Evolutionary conservation across 148 eudicot species (phyloP).

Genomic region (Agrostemma githago): DNA sequence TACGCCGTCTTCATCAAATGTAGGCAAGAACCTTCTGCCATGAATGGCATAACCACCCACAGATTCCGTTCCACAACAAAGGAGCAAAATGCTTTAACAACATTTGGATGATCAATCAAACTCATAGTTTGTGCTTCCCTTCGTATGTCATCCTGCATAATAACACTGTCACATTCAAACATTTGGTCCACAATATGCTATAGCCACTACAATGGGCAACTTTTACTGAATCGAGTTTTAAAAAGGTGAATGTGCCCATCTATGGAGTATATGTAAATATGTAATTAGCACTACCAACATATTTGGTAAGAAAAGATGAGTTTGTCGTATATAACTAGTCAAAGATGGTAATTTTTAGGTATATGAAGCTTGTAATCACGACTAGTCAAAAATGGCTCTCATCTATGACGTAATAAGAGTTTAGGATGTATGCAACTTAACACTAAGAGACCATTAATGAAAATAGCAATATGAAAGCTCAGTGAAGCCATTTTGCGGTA

Average conservation of each 20-base stretch:
- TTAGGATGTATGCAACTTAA: too few species aligned
- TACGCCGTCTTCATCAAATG: constrained; percentile 93
- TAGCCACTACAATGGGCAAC: neutral
- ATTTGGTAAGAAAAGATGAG: neutral
- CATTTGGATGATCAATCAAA: constrained; percentile 91
- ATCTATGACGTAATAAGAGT: too few species aligned
- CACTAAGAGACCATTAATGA: too few species aligned
- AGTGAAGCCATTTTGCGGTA: too few species aligned
- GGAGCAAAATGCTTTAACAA: constrained; percentile 80
- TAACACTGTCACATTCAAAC: neutral
- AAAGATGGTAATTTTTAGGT: neutral
- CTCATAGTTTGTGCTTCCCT: constrained; percentile 97
- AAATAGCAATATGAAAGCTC: too few species aligned
- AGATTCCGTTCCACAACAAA: constrained; percentile 84
- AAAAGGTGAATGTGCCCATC: neutral
- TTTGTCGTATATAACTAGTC: neutral
- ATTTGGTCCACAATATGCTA: neutral
- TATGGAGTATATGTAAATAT: neutral
- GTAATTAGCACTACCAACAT: neutral
- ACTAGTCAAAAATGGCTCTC: too few species aligned
- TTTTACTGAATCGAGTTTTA: neutral
- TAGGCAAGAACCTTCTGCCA: constrained; percentile 97
- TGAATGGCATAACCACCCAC: constrained; percentile 98
- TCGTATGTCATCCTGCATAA: constrained; percentile 83
- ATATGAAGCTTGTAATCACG: too few species aligned